Conservation (phyloP, 2,329 filamentous ascomycete species). For the Paracoccidioides brasiliensis region DNA sequence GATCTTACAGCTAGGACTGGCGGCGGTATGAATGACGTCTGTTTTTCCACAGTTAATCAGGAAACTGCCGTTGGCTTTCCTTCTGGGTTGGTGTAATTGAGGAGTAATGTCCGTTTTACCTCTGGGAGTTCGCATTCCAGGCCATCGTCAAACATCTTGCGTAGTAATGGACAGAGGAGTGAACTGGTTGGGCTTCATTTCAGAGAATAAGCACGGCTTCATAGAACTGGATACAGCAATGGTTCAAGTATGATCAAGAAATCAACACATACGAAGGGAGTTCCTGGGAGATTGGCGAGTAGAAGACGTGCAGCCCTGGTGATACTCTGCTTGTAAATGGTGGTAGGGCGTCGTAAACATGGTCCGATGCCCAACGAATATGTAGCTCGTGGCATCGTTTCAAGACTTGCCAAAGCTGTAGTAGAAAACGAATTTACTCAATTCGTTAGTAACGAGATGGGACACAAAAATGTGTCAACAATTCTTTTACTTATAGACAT, state of each 20-base stretch:
- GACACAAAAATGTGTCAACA: too few species aligned
- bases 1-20: slow-evolving; percentile 46
- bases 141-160: slow-evolving; percentile 41
- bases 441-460: not conserved
- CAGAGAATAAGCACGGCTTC: not conserved
- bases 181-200: slow-evolving; percentile 22
- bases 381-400: slow-evolving; percentile 58
- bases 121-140: slow-evolving; percentile 43
- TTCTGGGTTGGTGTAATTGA: not conserved
- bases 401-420: slow-evolving; percentile 49
- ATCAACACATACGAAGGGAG: slow-evolving; percentile 22
- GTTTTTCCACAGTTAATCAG: slow-evolving; percentile 7
- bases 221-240: slow-evolving; percentile 5
- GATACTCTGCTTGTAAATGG: slow-evolving; percentile 65
- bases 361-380: slow-evolving; percentile 60
- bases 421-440: not conserved
- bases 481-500: not conserved
- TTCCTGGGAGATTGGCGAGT: slow-evolving; percentile 42
- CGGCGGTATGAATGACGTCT: slow-evolving; percentile 51
- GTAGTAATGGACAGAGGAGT: slow-evolving; percentile 46
- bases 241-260: not conserved
- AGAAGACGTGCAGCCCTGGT: slow-evolving; percentile 71
- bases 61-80: slow-evolving; percentile 12
- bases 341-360: slow-evolving; percentile 44
- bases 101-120: slow-evolving; percentile 21